Evolutionary conservation across 768 basidiomycete genomes (phyloP).

Genomic region (Rhodotorula kratochvilovae): DNA sequence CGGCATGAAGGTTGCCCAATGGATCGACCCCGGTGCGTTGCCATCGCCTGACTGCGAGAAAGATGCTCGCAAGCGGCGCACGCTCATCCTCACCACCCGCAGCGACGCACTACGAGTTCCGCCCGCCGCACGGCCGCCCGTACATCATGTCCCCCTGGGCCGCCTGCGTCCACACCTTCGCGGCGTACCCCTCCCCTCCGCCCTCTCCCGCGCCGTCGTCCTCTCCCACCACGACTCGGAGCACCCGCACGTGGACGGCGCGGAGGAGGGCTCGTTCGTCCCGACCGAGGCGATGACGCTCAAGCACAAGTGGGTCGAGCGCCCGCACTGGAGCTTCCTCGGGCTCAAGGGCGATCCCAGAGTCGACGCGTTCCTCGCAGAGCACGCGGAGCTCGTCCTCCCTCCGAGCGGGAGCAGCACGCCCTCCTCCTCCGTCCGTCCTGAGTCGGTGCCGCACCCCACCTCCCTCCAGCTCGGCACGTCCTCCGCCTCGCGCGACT

Average conservation of each 20-base stretch:
- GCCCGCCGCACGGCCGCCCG: conserved; percentile 31
- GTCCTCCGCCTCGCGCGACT: neutral
- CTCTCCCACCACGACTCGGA: conserved; percentile 12
- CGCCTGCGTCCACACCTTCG: conserved; percentile 41
- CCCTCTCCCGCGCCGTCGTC: conserved; percentile 18
- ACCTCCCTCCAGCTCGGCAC: neutral
- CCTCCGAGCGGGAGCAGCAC: neutral
- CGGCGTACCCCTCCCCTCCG: conserved; percentile 29
- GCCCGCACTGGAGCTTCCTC: conserved; percentile 39
- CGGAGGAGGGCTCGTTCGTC: conserved; percentile 20
- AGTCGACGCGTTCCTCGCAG: conserved; percentile 17
- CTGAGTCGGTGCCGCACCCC: neutral
- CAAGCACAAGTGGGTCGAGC: conserved; percentile 18
- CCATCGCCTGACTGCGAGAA: too few species aligned
- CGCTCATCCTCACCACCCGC: too few species aligned
- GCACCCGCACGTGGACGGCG: conserved; percentile 2
- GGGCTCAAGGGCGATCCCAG: conserved; percentile 16
- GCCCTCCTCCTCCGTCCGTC: neutral
- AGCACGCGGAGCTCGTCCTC: conserved; percentile 13
- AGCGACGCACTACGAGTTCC: conserved; percentile 35
- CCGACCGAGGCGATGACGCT: conserved; percentile 28
- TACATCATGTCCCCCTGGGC: conserved; percentile 42
- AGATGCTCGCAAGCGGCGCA: too few species aligned
- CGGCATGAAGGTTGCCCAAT: conserved; percentile 38
- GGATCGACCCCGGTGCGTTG: conserved; percentile 24